phyloP scores from a whole-genome alignment of 1,284 basidiomycete genomes.

The Boletus hoseneyae region DNA sequence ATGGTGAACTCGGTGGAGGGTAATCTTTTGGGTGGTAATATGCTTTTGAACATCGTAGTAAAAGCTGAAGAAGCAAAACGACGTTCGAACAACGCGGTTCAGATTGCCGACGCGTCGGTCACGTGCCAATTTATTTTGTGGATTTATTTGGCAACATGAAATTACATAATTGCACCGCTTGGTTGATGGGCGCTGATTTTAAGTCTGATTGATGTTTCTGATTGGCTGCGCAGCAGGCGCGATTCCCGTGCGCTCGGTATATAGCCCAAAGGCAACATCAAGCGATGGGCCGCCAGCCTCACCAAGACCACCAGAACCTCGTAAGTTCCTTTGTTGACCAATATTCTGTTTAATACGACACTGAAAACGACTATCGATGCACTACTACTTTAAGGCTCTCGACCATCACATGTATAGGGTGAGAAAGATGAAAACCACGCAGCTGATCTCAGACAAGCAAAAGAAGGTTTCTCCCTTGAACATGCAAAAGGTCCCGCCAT shows the following conservation, averaged over 20 bases:
- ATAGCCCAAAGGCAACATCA: conserved; percentile 20
- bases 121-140: conserved; percentile 34
- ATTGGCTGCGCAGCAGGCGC: conserved; percentile 22
- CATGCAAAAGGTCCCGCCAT: conserved; percentile 52
- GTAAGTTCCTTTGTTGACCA: conserved; percentile 7
- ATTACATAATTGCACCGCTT: conserved; percentile 24
- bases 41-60: conserved; percentile 66
- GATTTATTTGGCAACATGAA: neutral
- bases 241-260: conserved; percentile 38
- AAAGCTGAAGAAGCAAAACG: conserved; percentile 2
- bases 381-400: conserved; percentile 15
- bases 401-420: conserved; percentile 20
- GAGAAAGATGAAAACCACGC: conserved; percentile 23
- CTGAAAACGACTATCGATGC: conserved; percentile 16
- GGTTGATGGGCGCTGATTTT: conserved; percentile 19
- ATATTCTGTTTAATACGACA: conserved; percentile 16
- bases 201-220: conserved; percentile 15
- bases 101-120: conserved; percentile 30
- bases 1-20: conserved; percentile 68
- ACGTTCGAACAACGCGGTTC: conserved; percentile 28
- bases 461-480: conserved; percentile 32
- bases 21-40: conserved; percentile 61
- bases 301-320: neutral
- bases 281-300: neutral
- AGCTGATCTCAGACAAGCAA: conserved; percentile 28